A percentile compares a stretch with the other conserved stretches of the same genome.
These are phyloP conservation scores for Paramecium sonneborni DNA, from an alignment of 73 alveolate species.

Conservation along the genomic window DNA sequence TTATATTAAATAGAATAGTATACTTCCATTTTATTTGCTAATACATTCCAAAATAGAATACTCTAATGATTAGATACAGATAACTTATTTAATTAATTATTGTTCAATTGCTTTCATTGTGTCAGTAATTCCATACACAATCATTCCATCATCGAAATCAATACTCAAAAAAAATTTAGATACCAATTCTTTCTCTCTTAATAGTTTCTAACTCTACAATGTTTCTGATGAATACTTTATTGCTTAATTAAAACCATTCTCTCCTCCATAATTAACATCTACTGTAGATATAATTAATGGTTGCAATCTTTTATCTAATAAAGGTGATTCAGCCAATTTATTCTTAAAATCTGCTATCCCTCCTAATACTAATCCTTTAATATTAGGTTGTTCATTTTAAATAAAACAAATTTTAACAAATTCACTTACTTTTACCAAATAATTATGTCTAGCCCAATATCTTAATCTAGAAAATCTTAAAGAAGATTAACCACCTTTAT, in stretches of 20 bases:
- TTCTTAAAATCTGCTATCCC: neutral
- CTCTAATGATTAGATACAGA: neutral
- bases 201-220: neutral
- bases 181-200: neutral
- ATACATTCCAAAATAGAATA: neutral
- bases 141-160: neutral
- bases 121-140: neutral
- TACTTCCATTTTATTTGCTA: neutral
- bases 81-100: neutral
- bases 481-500: conserved; percentile 98
- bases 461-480: conserved; percentile 90
- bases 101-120: neutral
- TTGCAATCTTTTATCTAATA: conserved; percentile 69
- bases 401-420: neutral
- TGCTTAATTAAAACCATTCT: conserved; percentile 94
- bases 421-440: neutral
- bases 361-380: neutral
- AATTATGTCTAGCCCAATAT: neutral
- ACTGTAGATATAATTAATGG: conserved; percentile 76
- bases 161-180: neutral
- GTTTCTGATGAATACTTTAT: conserved; percentile 58
- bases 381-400: neutral
- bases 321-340: conserved; percentile 40
- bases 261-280: conserved; percentile 98
- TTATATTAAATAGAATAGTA: neutral